Base-by-base conservation (phyloP, 257 asterid genomes). In the Prunella vulgaris region DNA sequence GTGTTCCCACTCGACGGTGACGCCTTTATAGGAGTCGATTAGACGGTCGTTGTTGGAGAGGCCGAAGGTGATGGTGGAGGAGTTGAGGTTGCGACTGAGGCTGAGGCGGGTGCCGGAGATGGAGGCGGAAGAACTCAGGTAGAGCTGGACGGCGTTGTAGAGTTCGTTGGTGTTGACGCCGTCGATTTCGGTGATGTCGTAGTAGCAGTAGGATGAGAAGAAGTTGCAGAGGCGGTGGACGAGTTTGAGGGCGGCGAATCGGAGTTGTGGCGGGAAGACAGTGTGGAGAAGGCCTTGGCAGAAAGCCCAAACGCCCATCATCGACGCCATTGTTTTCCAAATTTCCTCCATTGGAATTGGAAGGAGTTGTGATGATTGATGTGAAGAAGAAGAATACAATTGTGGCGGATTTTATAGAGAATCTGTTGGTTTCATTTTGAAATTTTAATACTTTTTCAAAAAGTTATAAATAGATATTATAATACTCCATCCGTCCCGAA, bases 111-210 rank as follows among this genome's bases (percentile, higher is more conserved):
- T 52, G 75, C 81, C 83, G 49, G 77, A 68, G 62, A 65, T 62
- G 76, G 81, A 76, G 53, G 83, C 83, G 60, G 83, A 78, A 57
- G 79, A 75, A 71, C 79, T 72, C 24, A 82, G 86, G 53, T 82
- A 82, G 70, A 78, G 73, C 58, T 81, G 86, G 18, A 81, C 81
- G 69, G 81, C 78, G 77, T 76, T 76, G 86, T 79, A 81, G 60
- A 81, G 82, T 14, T 81, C 85, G 78, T 81, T 81, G 33, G 85
- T 77, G 82, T 81, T 81, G 59, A 81, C 85, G 64, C 85, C 85
- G 30, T 81, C 85, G 78, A 77, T 74, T 22, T 81, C 82, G 0
- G 85, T 80, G 57, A 80, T 80, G 74, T 80, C 85, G 74, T 77
- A 80, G 79, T 80, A 75, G 74, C 81, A 80, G 76, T 66, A 77